These are phyloP conservation scores for Monosporozyma solicola DNA, from an alignment of 805 yeast species.

Conservation along the genomic window DNA sequence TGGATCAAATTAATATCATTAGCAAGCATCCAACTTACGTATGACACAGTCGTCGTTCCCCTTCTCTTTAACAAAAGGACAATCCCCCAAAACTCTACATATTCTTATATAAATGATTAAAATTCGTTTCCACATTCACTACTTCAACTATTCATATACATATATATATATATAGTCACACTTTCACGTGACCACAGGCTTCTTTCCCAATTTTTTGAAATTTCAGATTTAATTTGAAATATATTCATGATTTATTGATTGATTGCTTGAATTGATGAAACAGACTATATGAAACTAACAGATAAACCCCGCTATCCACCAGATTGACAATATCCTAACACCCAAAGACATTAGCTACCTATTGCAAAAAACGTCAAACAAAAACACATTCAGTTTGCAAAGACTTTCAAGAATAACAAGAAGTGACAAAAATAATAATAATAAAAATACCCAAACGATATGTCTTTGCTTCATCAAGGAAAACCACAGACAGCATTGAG, in stretches of 20 bases:
- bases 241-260: not conserved
- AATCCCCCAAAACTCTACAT: not conserved
- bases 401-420: not conserved
- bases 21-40: not conserved
- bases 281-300: no score
- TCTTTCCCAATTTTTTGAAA: not conserved
- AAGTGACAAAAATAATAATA: no score
- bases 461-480: not conserved
- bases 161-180: not conserved
- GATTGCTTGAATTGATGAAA: no score
- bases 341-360: no score
- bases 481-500: not conserved
- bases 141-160: no score
- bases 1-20: not conserved
- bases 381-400: no score
- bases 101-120: not conserved
- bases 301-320: no score
- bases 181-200: not conserved
- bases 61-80: no score
- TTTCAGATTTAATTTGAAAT: not conserved
- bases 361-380: no score
- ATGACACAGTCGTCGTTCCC: not conserved
- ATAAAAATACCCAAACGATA: not conserved
- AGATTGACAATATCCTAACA: no score
- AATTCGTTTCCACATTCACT: not conserved